Evolutionary conservation across 305 asterid genomes (phyloP), one percentile per base, ranked within the genome.

Genomic region (Fraxinus dipetala): DNA sequence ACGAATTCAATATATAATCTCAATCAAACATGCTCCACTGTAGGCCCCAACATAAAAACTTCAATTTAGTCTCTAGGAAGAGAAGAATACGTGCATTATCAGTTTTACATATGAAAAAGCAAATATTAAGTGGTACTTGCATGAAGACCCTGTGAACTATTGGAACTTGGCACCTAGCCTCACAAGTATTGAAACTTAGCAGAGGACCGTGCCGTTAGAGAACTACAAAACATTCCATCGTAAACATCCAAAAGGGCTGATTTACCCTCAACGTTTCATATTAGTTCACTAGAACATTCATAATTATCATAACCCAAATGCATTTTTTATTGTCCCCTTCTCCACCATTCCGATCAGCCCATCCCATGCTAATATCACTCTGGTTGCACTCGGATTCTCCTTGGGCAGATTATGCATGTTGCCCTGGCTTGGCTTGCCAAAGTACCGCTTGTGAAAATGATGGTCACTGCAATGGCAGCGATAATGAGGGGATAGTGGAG

Each of bases 1-100:
- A 84, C 28, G 86, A 72, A 83, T 24, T 76, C 70, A 87, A 79
- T 75, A 36, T 86, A 75, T 72, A 83, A 70, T 76, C 70, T 85
- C 79, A 81, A 74, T 81, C 84, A 84, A 78, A 77, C 43, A 80
- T 35, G 73, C 28, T 61, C 77, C 73, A 77, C 0, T 35, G 36
- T 38, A 78, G 75, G 36, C 54, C 75, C 32, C 81, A 35, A 56
- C 13, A 63, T 63, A 61, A 76, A 65, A 78, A 70, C 20, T 18
- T 69, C 20, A 63, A 82, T 8, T 84, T 77, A 20, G 74, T 10
- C 38, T 67, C 75, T 11, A 26, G 73, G 38, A 81, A 20, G 61
- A 82, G 59, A 59, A 38, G 61, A 69, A 83, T 54, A 45, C 36
- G 73, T 77, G 59, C 40, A 54, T 13, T 28, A 45, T 24, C 73